These are phyloP conservation scores for Trichoderma atroviride DNA, from an alignment of 2,329 filamentous ascomycete genomes.

Conservation along the genomic window DNA sequence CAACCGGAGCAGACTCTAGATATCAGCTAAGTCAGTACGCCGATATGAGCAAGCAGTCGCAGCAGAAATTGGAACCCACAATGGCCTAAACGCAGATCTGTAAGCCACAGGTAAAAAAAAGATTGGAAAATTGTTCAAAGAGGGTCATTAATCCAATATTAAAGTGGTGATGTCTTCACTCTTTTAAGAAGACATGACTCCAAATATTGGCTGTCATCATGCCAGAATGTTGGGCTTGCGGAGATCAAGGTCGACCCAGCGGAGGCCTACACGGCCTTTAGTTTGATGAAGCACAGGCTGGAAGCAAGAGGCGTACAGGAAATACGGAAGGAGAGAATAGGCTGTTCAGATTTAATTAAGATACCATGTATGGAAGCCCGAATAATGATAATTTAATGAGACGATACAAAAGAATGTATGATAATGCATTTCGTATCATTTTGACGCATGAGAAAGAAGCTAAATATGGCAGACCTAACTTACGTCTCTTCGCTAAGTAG, in stretches of 20 bases:
- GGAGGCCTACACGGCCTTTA: not conserved
- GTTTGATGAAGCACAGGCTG: not conserved
- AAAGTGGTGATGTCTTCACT: not conserved
- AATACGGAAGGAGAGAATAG: not conserved
- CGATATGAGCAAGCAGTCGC: not conserved
- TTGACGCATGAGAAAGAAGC: not conserved
- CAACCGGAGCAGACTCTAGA: not conserved
- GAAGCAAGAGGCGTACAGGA: not conserved
- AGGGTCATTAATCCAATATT: not conserved
- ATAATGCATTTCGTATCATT: not conserved
- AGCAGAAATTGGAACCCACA: not conserved
- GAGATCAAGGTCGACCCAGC: no score
- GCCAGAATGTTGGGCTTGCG: no score
- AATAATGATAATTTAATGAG: not conserved
- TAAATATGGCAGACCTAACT: not conserved
- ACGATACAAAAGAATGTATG: not conserved
- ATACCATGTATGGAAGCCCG: not conserved
- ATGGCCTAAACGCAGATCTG: not conserved
- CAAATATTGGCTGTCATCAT: not conserved
- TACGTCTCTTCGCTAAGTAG: no score
- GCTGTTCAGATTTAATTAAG: not conserved
- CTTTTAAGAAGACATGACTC: not conserved
- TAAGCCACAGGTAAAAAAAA: not conserved
- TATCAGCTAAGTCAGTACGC: not conserved
- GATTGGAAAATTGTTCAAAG: not conserved